Conservation (phyloP, 108 stramenopile species). For the Cylindrotheca closterium region DNA sequence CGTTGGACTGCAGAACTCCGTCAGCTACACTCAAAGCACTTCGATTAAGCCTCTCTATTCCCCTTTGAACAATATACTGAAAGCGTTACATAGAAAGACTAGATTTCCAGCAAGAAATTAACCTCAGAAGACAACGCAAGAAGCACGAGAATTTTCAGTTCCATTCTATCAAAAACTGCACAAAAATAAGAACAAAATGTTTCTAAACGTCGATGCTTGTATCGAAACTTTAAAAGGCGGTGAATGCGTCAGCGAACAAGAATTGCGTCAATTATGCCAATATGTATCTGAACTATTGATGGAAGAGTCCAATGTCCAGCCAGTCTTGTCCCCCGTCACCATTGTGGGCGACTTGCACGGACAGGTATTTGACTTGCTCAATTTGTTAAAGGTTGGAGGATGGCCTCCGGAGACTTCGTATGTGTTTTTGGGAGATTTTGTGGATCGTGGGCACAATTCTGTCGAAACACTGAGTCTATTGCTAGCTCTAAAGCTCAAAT, state of each 20-base stretch:
- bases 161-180: too few relatives aligned
- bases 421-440: slow-evolving; percentile 92
- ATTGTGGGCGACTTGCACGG: slow-evolving; percentile 96
- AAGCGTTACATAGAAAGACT: too few relatives aligned
- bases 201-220: slow-evolving; percentile 76
- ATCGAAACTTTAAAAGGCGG: slow-evolving; percentile 76
- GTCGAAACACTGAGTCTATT: slow-evolving; percentile 84
- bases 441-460: slow-evolving; percentile 95
- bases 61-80: too few relatives aligned
- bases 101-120: too few relatives aligned
- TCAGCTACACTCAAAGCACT: too few relatives aligned
- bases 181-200: slow-evolving; percentile 29
- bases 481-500: slow-evolving; percentile 86
- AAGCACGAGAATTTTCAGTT: too few relatives aligned
- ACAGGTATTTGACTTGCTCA: slow-evolving; percentile 91
- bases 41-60: too few relatives aligned
- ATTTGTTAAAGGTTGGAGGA: slow-evolving; percentile 77
- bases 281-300: slow-evolving; percentile 66
- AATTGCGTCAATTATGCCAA: slow-evolving; percentile 55
- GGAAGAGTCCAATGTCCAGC: slow-evolving; percentile 89
- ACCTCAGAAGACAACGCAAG: too few relatives aligned
- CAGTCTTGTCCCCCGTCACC: slow-evolving; percentile 79
- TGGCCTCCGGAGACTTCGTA: slow-evolving; percentile 81
- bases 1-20: too few relatives aligned
- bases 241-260: slow-evolving; percentile 72